These are phyloP conservation scores for Penicillium thymicola DNA, from an alignment of 2,329 filamentous ascomycete genomes.

Conservation along the genomic window DNA sequence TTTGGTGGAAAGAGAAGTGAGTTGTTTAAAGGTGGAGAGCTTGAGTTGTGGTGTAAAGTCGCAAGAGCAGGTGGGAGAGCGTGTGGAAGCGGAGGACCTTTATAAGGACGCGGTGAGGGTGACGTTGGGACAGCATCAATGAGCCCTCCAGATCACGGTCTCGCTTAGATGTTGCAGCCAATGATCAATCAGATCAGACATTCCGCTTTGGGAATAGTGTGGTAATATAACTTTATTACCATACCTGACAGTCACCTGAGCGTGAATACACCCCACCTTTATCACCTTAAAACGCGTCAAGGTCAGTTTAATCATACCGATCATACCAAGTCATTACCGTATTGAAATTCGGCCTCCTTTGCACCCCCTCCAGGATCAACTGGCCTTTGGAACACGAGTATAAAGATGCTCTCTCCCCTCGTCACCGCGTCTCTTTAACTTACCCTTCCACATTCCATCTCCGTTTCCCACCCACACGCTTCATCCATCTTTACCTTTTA, in stretches of 20 bases:
- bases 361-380: slow-evolving; percentile 45
- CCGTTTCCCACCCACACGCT: slow-evolving; percentile 29
- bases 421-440: slow-evolving; percentile 39
- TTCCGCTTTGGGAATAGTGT: slow-evolving; percentile 30
- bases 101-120: slow-evolving; percentile 45
- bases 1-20: not conserved
- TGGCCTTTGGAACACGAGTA: slow-evolving; percentile 40
- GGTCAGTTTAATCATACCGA: slow-evolving; percentile 44
- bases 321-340: slow-evolving; percentile 43
- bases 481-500: slow-evolving; percentile 30
- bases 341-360: slow-evolving; percentile 48
- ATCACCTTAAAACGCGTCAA: slow-evolving; percentile 22
- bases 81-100: slow-evolving; percentile 37
- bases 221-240: slow-evolving; percentile 23
- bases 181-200: slow-evolving; percentile 39
- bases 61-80: slow-evolving; percentile 30
- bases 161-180: slow-evolving; percentile 42
- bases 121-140: slow-evolving; percentile 42
- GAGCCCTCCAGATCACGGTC: slow-evolving; percentile 47
- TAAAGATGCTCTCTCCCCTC: slow-evolving; percentile 46
- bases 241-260: slow-evolving; percentile 20
- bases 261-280: slow-evolving; percentile 15
- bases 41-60: slow-evolving; percentile 19
- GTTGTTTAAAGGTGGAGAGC: slow-evolving; percentile 15
- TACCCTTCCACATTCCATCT: slow-evolving; percentile 36